Conservation (phyloP, 495 filamentous ascomycete genomes). For the Penicillium argentinense region DNA sequence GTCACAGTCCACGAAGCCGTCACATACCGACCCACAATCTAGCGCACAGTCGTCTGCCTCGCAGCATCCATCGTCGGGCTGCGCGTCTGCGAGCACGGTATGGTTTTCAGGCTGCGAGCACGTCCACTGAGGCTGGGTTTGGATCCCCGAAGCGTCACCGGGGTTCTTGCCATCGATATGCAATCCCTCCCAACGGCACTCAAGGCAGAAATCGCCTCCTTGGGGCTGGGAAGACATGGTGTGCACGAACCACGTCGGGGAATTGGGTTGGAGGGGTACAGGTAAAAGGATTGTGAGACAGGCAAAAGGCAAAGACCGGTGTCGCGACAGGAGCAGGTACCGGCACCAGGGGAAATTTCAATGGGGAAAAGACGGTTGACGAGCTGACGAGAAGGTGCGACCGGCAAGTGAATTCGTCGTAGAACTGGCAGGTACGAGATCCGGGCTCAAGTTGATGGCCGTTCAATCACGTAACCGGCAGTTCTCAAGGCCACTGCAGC, state of each 20-base stretch:
- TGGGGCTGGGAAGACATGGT: slow-evolving; percentile 40
- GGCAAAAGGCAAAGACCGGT: slow-evolving; percentile 1
- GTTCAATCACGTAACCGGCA: slow-evolving; percentile 12
- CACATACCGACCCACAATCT: slow-evolving; percentile 44
- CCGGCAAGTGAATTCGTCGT: slow-evolving; percentile 13
- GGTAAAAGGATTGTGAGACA: slow-evolving; percentile 1
- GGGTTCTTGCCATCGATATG: slow-evolving; percentile 36
- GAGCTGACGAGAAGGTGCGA: slow-evolving; percentile 6
- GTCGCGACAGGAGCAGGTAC: neutral
- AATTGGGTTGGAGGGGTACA: neutral
- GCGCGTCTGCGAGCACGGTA: slow-evolving; percentile 21
- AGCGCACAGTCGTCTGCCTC: slow-evolving; percentile 44
- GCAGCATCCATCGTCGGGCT: slow-evolving; percentile 41
- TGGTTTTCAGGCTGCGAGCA: slow-evolving; percentile 34
- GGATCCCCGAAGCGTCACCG: slow-evolving; percentile 19
- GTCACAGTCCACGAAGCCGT: slow-evolving; percentile 48
- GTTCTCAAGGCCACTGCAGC: neutral
- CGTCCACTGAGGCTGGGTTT: slow-evolving; percentile 29
- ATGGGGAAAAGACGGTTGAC: neutral
- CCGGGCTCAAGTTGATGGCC: neutral
- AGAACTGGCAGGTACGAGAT: slow-evolving; percentile 13
- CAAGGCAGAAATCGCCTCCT: slow-evolving; percentile 41
- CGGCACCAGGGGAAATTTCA: neutral
- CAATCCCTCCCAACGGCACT: slow-evolving; percentile 46
- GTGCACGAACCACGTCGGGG: slow-evolving; percentile 16